These are phyloP conservation scores for Botrytis sinoallii DNA, from an alignment of 2,329 filamentous ascomycete species.

Conservation along the genomic window DNA sequence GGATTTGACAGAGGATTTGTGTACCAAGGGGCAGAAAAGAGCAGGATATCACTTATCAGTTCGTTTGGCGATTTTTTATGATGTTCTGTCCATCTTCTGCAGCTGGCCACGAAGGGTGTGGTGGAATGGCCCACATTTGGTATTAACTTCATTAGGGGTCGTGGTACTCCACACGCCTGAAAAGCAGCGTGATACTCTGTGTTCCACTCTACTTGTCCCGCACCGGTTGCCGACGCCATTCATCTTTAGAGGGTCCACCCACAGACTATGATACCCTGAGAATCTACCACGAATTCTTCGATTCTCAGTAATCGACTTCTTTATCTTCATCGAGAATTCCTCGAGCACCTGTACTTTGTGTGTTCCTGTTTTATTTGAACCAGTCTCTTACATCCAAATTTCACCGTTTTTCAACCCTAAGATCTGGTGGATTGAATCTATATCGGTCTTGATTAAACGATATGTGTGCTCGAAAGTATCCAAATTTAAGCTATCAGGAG, in stretches of 20 bases:
- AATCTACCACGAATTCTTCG: neutral
- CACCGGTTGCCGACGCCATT: neutral
- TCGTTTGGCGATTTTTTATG: neutral
- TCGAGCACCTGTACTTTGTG: neutral
- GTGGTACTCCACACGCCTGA: neutral
- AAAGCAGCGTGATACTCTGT: neutral
- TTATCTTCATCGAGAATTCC: neutral
- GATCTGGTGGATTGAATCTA: too few relatives aligned
- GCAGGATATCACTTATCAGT: neutral
- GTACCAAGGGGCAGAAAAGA: neutral
- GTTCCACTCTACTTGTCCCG: neutral
- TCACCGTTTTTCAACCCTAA: neutral
- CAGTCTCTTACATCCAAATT: neutral
- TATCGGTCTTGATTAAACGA: too few relatives aligned
- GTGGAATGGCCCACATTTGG: conserved; percentile 3
- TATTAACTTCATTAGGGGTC: neutral
- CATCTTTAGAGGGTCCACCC: neutral
- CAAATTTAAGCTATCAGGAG: neutral
- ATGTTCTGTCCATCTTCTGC: neutral
- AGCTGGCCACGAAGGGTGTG: neutral
- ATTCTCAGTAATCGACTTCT: neutral
- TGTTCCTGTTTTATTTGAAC: neutral
- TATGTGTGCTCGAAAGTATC: neutral
- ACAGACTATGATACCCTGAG: neutral
- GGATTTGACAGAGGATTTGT: neutral